Evolutionary conservation across 2,329 filamentous ascomycete genomes (phyloP), one percentile per base, ranked within the genome.

Genomic region (Paecilomyces sp.): DNA sequence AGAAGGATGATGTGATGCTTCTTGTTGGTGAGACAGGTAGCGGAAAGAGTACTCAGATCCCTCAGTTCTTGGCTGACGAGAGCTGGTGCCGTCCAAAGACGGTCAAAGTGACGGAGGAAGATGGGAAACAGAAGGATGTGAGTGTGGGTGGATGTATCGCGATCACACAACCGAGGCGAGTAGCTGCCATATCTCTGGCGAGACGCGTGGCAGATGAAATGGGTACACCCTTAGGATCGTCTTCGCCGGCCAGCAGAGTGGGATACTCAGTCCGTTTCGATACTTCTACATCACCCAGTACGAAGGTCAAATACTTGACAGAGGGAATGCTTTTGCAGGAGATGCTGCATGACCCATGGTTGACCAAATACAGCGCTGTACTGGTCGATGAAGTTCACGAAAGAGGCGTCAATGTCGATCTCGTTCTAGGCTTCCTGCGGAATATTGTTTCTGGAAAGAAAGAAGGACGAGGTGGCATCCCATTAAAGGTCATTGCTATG

Each of bases 361-460:
- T 99, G 69, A 85, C 83, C 33, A 87, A 90, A 70, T 99, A 99
- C 72, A 96, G 91, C 68, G 92, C 89, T 3, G 83, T 99, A 0
- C 83, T 99, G 18, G 91, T 99, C 7, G 94, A 99, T 75, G 94
- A 99, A 74, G 94, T 99, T 12, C 94, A 99, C 77, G 94, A 99
- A 77, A 83, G 94, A 66, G 96, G 92, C 65, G 85, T 97, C 24
- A 95, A 97, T 71, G 93, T 97, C 7, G 94, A 99, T 76, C 77
- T 99, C 28, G 82, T 97, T 9, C 81, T 95, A 28, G 94, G 94
- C 0, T 97, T 99, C 64, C 72, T 99, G 62, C 90, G 90, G 70
- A 88, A 89, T 62, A 84, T 97, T 54, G 77, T 94, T 1, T 79
- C 81, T 28, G 76, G 75, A 3, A 73, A 73, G 34, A 83, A 84